Percentiles rank a stretch among this genome's conserved stretches.
Evolutionary conservation across 306 rosid species (phyloP).

Genomic region (Prunus kanzakura): DNA sequence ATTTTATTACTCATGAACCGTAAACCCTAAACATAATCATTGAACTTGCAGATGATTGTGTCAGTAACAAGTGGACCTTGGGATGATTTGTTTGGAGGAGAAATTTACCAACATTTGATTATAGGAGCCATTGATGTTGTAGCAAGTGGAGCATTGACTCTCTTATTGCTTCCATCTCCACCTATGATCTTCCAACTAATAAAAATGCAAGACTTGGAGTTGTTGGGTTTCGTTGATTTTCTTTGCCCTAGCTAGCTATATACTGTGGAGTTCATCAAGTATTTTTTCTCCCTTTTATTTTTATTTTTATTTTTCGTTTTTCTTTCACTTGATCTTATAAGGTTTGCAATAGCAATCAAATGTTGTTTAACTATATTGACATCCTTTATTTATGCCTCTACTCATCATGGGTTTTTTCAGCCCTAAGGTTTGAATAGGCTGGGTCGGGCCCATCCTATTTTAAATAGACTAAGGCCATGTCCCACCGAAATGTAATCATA

Average conservation of each 20-base stretch:
- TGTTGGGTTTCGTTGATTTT: conserved; percentile 35
- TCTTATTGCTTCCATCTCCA: conserved; percentile 56
- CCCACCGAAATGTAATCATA: no score
- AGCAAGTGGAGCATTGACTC: conserved; percentile 31
- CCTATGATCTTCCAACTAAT: conserved; percentile 16
- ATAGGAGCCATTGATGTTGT: conserved; percentile 61
- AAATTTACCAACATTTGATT: conserved; percentile 74
- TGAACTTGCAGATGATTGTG: conserved; percentile 49
- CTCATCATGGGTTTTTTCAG: no score
- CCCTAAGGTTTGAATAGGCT: no score
- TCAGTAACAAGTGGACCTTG: conserved; percentile 68
- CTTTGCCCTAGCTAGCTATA: not conserved
- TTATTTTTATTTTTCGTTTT: no score
- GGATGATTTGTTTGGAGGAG: conserved; percentile 83
- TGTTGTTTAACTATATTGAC: no score
- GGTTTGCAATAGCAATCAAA: not conserved
- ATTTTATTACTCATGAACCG: not conserved
- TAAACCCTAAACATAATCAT: not conserved
- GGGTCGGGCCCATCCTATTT: no score
- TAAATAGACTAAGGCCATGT: no score
- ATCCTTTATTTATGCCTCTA: not conserved
- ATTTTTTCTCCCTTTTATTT: not conserved
- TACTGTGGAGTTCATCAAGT: not conserved
- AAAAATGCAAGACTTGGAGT: conserved; percentile 19
- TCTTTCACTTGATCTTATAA: not conserved